These are phyloP conservation scores for Mycena sanguinolenta DNA, from an alignment of 768 basidiomycete species.

Conservation along the genomic window DNA sequence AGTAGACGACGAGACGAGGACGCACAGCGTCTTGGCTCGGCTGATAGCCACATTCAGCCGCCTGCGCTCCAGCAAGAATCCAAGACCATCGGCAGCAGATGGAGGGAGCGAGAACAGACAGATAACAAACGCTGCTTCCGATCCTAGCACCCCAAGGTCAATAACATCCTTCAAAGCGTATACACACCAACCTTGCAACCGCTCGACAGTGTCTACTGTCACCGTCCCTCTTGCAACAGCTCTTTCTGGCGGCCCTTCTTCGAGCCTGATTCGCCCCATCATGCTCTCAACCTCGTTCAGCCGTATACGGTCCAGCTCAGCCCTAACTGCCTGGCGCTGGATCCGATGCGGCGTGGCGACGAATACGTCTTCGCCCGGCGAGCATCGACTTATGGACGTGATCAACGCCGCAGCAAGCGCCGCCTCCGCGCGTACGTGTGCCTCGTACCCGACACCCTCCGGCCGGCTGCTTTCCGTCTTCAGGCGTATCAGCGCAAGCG, in stretches of 20 bases:
- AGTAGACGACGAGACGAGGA: conserved; percentile 58
- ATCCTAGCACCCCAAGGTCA: conserved; percentile 49
- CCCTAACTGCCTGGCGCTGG: conserved; percentile 64
- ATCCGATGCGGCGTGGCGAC: conserved; percentile 66
- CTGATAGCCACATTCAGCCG: conserved; percentile 67
- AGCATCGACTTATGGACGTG: conserved; percentile 51
- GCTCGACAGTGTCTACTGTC: conserved; percentile 64
- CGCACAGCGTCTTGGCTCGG: conserved; percentile 64
- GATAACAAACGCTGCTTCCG: conserved; percentile 67
- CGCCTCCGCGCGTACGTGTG: conserved; percentile 63
- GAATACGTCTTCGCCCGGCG: conserved; percentile 60
- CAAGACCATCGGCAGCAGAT: conserved; percentile 51
- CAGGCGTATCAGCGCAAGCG: conserved; percentile 58
- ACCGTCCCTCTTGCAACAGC: conserved; percentile 41
- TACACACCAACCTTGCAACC: conserved; percentile 57
- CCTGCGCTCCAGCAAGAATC: conserved; percentile 62
- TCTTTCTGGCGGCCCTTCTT: conserved; percentile 1
- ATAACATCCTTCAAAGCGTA: not conserved
- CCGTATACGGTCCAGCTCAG: conserved; percentile 45
- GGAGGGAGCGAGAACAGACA: conserved; percentile 64
- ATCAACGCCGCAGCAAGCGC: conserved; percentile 60
- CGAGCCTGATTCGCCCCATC: conserved; percentile 33
- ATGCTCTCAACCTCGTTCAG: conserved; percentile 32
- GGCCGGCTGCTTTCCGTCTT: conserved; percentile 48
- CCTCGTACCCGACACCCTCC: conserved; percentile 58